Evolutionary conservation across 2,329 filamentous ascomycete genomes (phyloP).

Genomic region (Thielaviopsis musarum): DNA sequence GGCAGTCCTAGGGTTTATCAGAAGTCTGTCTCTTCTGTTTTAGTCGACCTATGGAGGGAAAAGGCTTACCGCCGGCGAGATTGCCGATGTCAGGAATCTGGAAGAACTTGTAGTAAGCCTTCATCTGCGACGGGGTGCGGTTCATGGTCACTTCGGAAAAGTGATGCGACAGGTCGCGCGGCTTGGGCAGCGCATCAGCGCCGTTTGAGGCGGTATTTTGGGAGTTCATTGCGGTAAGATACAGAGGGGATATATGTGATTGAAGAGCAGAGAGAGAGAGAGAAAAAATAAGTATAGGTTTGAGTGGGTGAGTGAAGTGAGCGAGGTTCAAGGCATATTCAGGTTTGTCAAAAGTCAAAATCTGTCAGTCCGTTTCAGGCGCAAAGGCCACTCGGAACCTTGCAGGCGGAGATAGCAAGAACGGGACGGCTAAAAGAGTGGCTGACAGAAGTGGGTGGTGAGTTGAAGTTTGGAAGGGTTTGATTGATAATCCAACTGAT

Average conservation of each 20-base stretch:
- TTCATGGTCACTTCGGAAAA: slow-evolving; percentile 53
- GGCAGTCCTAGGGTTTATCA: slow-evolving; percentile 45
- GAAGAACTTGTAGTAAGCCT: slow-evolving; percentile 78
- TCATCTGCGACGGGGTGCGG: slow-evolving; percentile 50
- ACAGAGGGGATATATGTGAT: background rate
- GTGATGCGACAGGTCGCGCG: slow-evolving; percentile 65
- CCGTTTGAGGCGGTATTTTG: background rate
- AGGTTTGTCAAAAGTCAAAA: background rate
- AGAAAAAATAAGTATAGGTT: background rate
- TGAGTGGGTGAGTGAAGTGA: background rate
- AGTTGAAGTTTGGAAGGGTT: background rate
- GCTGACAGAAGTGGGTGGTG: background rate
- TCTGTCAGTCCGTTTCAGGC: background rate
- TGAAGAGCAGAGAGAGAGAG: background rate
- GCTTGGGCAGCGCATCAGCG: slow-evolving; percentile 19
- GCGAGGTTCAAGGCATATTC: background rate
- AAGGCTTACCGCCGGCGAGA: slow-evolving; percentile 39
- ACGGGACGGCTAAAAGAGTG: background rate
- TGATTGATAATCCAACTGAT: slow-evolving; percentile 11
- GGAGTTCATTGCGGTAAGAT: background rate
- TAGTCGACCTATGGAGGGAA: background rate
- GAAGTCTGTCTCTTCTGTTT: background rate
- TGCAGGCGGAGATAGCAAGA: background rate
- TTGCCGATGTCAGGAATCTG: slow-evolving; percentile 44
- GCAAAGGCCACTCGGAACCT: background rate